These are phyloP conservation scores for Stachybotrys chlorohalonatus DNA, from an alignment of 2,329 filamentous ascomycete genomes.

Conservation along the genomic window DNA sequence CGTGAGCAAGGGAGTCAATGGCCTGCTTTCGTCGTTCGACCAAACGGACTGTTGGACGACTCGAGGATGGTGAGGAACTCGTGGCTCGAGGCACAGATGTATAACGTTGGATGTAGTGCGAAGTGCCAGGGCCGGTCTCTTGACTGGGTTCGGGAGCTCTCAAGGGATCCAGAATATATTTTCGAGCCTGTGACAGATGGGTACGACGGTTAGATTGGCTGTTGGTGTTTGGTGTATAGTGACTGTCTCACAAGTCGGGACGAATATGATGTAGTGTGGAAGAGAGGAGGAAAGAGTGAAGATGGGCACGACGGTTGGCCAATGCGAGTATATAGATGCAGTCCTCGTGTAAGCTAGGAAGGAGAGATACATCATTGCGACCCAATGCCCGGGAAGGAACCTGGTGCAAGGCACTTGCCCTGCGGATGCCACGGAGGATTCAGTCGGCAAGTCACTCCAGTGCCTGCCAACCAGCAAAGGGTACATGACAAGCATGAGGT, in stretches of 20 bases:
- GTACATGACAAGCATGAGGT: not conserved
- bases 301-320: not conserved
- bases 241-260: not conserved
- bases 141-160: conserved; percentile 58
- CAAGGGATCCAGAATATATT: conserved; percentile 62
- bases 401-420: not conserved
- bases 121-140: conserved; percentile 55
- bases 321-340: too few species aligned
- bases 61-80: conserved; percentile 5
- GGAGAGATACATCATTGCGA: not conserved
- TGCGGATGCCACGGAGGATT: not conserved
- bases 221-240: not conserved
- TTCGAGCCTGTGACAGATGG: conserved; percentile 41
- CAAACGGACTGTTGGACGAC: not conserved
- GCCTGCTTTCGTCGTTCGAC: conserved; percentile 5
- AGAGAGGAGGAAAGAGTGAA: not conserved
- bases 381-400: not conserved
- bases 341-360: too few species aligned
- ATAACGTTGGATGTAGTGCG: conserved; percentile 33
- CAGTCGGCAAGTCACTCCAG: not conserved
- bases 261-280: too few species aligned
- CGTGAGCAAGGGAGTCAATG: not conserved
- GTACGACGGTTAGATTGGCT: not conserved
- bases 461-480: not conserved
- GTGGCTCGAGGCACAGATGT: not conserved